These are phyloP conservation scores for Rhazya stricta DNA, from an alignment of 257 asterid species.

Conservation along the genomic window DNA sequence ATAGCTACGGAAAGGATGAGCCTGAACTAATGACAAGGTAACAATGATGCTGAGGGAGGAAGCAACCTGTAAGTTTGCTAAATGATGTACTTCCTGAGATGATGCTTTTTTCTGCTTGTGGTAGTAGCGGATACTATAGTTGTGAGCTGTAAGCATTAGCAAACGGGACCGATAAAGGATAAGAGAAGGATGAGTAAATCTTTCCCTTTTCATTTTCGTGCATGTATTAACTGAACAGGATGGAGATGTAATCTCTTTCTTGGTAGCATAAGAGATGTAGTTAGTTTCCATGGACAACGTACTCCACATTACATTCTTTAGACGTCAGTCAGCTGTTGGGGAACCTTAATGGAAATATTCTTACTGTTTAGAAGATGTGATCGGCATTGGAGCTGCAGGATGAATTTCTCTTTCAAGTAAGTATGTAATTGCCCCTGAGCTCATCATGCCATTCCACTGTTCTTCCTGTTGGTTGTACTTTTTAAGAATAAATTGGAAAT, in stretches of 20 bases:
- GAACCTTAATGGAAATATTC: constrained; percentile 8
- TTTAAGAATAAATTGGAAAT: not conserved
- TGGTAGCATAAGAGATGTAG: not conserved
- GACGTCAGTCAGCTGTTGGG: constrained; percentile 2
- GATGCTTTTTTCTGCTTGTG: not conserved
- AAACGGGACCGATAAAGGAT: not conserved
- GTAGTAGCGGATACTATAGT: not conserved
- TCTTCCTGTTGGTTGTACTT: constrained; percentile 11
- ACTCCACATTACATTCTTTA: constrained; percentile 1
- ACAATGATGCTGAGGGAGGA: not conserved
- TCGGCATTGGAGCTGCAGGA: constrained; percentile 19
- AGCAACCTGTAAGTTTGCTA: not conserved
- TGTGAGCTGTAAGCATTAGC: not conserved
- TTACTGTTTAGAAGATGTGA: constrained; percentile 12
- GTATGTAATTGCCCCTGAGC: constrained; percentile 12
- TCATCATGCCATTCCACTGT: constrained; percentile 5
- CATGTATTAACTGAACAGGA: not conserved
- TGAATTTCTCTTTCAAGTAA: constrained; percentile 19
- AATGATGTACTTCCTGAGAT: not conserved
- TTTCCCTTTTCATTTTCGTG: not conserved
- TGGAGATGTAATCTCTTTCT: not conserved
- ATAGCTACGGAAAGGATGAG: not conserved
- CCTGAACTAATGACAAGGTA: not conserved
- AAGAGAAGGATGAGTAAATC: not conserved
- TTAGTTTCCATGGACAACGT: not conserved